phyloP scores from a whole-genome alignment of 1,284 basidiomycete species.

The Sutorius eximius region DNA sequence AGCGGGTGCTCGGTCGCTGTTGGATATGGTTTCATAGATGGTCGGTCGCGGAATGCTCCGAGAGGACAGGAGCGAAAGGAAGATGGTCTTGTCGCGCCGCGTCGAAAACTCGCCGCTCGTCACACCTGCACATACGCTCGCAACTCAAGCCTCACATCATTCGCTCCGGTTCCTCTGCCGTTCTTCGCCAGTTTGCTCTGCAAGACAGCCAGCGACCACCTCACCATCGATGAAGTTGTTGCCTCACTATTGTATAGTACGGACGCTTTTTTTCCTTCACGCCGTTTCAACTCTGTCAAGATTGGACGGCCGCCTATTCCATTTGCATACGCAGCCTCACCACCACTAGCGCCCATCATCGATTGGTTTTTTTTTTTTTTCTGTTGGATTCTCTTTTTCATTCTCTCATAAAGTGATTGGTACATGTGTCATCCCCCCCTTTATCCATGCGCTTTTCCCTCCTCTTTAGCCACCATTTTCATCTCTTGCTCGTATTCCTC shows the following conservation, averaged over 20 bases:
- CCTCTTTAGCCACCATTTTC: slow-evolving; percentile 27
- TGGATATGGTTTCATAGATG: slow-evolving; percentile 39
- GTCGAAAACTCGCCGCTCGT: slow-evolving; percentile 28
- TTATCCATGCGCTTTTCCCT: slow-evolving; percentile 25
- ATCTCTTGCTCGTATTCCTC: slow-evolving; percentile 29
- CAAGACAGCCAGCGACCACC: slow-evolving; percentile 23
- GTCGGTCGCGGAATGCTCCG: slow-evolving; percentile 34
- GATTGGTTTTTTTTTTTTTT: slow-evolving; percentile 29
- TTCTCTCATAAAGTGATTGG: slow-evolving; percentile 20
- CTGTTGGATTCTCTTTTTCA: slow-evolving; percentile 32
- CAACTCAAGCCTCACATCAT: slow-evolving; percentile 14
- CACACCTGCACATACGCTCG: slow-evolving; percentile 25
- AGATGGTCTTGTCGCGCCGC: slow-evolving; percentile 46
- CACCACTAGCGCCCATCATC: slow-evolving; percentile 37
- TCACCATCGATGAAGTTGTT: slow-evolving; percentile 32
- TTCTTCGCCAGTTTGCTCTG: slow-evolving; percentile 23
- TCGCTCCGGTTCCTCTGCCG: slow-evolving; percentile 14
- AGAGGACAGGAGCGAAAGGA: slow-evolving; percentile 16
- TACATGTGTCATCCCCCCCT: slow-evolving; percentile 23
- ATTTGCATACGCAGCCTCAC: slow-evolving; percentile 21
- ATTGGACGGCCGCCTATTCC: slow-evolving; percentile 35
- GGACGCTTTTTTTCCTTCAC: slow-evolving; percentile 66
- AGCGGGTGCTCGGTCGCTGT: slow-evolving; percentile 52
- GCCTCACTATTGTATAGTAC: slow-evolving; percentile 47
- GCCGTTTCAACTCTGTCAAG: slow-evolving; percentile 32